Evolutionary conservation across 148 eudicot genomes (phyloP), one percentile per base, ranked within the genome.

Genomic region (Heliosperma pusillum): DNA sequence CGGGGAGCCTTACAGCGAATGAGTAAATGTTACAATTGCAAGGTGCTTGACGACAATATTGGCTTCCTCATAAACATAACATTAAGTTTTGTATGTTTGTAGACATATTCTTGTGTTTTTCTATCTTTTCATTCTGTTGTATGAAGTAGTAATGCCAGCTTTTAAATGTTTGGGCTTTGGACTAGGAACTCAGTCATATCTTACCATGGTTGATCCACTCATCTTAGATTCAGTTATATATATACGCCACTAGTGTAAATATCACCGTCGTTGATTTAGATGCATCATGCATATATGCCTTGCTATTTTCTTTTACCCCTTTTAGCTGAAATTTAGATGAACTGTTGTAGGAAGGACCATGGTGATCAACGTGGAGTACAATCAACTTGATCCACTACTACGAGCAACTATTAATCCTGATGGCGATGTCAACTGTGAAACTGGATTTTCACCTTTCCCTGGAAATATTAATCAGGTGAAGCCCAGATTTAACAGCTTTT

Each of bases 291-390:
- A 50, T 59, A 22, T 55, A 2, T 60, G 30, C 47, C 47, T 42
- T 42, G 69, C 27, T 21, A 67, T 22, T 10, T 50, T 30, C 15
- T 36, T 36, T 36, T 67, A 53, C 12, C 27, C 22, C 33, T 11
- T 45, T 20, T 76, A n/a, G 71, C 80, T 71, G 33, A 64, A 71
- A 64, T 30, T 21, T 21, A 70, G 36, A 16, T 83, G 75, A 52
- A 71, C 42, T 47, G 71, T 84, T 47, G 71, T 84, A 93, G 98
- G 97, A 78, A 86, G 98, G 82, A 74, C 92, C 25, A 92, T 95
- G 98, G 97, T 92, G 81, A 95, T 95, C 69, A 95, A 95, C 79
- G 98, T 95, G 79, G 98, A 95, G 80, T 95, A 95, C 86, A 95
- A 95, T 82, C 98, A 95, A 79, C 93, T 95, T 74, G 98, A 92